Conservation (phyloP, 345 rosid species). For the Populus euphratica region DNA sequence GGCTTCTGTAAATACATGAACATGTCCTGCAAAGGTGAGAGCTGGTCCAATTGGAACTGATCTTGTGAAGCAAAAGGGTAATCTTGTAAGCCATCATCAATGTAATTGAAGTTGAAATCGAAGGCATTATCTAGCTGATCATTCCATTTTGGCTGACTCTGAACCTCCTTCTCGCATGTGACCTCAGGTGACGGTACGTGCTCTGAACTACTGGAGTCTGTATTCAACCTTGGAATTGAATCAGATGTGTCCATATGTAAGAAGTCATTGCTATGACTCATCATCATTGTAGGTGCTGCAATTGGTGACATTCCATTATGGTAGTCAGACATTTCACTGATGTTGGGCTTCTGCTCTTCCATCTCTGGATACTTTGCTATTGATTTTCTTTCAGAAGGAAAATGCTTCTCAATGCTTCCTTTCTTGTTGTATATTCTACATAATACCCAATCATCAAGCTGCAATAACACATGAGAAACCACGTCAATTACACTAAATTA, state of each 20-base stretch:
- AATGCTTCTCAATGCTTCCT: conserved; percentile 58
- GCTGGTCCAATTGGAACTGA: conserved; percentile 41
- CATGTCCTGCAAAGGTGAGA: conserved; percentile 35
- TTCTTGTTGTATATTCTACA: conserved; percentile 87
- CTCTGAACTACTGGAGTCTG: conserved; percentile 70
- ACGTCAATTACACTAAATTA: neutral
- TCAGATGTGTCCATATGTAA: conserved; percentile 50
- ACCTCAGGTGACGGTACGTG: conserved; percentile 59
- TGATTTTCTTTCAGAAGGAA: conserved; percentile 20
- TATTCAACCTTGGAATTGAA: conserved; percentile 45
- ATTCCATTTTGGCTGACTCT: conserved; percentile 49
- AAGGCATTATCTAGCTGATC: conserved; percentile 19
- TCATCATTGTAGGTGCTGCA: neutral
- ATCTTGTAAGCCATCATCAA: conserved; percentile 39
- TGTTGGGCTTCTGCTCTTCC: conserved; percentile 42
- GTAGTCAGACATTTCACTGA: neutral
- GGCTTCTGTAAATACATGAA: conserved; percentile 29
- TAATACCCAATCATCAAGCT: conserved; percentile 87
- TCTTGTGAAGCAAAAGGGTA: conserved; percentile 45
- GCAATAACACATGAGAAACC: conserved; percentile 12
- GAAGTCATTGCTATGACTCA: neutral
- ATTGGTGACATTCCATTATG: conserved; percentile 1
- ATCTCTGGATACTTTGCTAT: conserved; percentile 10
- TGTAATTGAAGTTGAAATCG: conserved; percentile 35
- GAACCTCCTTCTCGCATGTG: conserved; percentile 50